Evolutionary conservation across 768 basidiomycete species (phyloP).

Genomic region (Suillus subaureus): DNA sequence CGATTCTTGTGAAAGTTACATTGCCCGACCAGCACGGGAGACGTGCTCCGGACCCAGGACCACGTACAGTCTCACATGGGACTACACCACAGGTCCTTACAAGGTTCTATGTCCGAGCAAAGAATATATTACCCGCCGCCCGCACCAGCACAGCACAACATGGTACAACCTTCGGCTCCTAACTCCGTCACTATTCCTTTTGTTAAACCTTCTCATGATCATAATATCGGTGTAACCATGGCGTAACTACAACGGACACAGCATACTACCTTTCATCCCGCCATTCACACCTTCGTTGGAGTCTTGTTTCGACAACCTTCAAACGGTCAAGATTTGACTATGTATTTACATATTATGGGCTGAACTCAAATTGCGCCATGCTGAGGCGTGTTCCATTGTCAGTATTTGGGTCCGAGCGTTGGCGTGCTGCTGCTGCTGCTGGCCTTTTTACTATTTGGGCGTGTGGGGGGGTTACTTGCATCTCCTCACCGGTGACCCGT

Average conservation of each 20-base stretch:
- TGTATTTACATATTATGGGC: not conserved
- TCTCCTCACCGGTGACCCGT: not conserved
- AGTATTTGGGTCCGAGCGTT: not conserved
- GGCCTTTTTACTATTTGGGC: not conserved
- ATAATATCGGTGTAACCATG: conserved; percentile 4
- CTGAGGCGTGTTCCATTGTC: not conserved
- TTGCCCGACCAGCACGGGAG: not conserved
- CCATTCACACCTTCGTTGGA: not conserved
- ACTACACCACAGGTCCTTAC: not conserved
- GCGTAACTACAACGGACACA: not conserved
- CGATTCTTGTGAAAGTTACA: not conserved
- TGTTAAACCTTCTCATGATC: not conserved
- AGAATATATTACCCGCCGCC: not conserved
- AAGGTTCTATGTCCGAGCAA: not conserved
- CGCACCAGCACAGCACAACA: not conserved
- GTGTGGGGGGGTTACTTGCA: not conserved
- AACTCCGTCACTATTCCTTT: not conserved
- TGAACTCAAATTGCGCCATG: not conserved
- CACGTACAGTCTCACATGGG: not conserved
- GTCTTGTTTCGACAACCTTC: not conserved
- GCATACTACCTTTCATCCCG: not conserved
- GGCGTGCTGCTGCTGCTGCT: not conserved
- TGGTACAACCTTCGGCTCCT: not conserved
- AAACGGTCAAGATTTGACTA: not conserved
- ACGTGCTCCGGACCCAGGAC: not conserved